Percentiles rank a stretch among this genome's conserved stretches.
Conservation (phyloP, 345 rosid genomes). For the Noccaea bulbosa region DNA sequence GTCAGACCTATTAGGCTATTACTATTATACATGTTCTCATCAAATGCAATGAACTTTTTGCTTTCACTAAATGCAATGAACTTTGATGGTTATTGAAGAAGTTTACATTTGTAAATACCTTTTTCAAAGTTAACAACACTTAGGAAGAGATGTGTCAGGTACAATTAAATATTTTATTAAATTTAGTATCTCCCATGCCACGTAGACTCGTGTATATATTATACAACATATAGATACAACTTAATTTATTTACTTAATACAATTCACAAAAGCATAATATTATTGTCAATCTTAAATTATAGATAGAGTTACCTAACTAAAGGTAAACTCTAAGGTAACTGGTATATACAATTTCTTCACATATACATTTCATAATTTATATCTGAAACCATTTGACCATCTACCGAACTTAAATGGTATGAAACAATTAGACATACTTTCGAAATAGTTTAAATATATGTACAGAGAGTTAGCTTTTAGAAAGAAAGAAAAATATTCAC, state of each 20-base stretch:
- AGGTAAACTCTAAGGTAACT: slow-evolving; percentile 1
- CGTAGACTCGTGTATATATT: slow-evolving; percentile 21
- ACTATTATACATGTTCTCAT: slow-evolving; percentile 16
- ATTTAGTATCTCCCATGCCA: not conserved
- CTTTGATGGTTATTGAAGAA: slow-evolving; percentile 29
- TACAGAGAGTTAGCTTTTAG: not conserved
- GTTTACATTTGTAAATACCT: not conserved
- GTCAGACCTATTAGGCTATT: slow-evolving; percentile 38
- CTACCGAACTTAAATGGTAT: not conserved
- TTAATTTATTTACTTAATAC: slow-evolving; percentile 3
- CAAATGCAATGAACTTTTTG: slow-evolving; percentile 38
- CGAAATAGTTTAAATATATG: not conserved
- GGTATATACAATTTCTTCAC: not conserved
- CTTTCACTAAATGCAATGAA: slow-evolving; percentile 40
- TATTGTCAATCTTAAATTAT: slow-evolving; percentile 18
- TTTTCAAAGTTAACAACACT: not conserved
- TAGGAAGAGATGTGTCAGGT: not conserved
- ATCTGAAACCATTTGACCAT: slow-evolving; percentile 10
- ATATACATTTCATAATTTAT: not conserved
- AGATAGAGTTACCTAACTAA: slow-evolving; percentile 6
- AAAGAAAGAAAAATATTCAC: too few relatives aligned
- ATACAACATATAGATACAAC: not conserved
- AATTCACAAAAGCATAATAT: not conserved
- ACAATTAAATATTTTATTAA: not conserved
- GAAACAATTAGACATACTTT: not conserved